Base-by-base conservation (phyloP, 306 rosid species). In the Vigna reflexopilosa region DNA sequence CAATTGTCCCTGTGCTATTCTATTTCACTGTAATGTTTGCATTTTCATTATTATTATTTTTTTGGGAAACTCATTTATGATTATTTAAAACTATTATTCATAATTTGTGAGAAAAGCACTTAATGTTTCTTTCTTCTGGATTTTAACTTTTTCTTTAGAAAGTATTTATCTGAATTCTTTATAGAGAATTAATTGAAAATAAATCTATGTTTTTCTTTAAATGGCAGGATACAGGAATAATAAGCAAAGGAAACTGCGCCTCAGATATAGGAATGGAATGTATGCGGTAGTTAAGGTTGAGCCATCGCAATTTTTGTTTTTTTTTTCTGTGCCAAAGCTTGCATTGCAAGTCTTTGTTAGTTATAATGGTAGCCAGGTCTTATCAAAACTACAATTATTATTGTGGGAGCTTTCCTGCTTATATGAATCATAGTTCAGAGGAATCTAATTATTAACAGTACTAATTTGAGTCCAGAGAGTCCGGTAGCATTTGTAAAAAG, bases 211-310 rank as follows among this genome's bases (percentile, higher is more conserved):
- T 26, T 19, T n/a, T 30, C 5, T 48, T 2, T 1, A 28, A 16
- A 32, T 28, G 15, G 1, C 73, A 68, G 9, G 16, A 50, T 0
- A 32, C 16, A 32, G 34, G 34, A 36, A 49, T 49, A 67, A 32
- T 40, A 36, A 68, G 62, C 57, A 38, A 47, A 71, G 52, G 42
- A 50, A 82, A 13, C 57, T 7, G 70, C 73, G 67, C 72, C 72
- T 59, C 20, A 49, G 67, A 62, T 20, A 7, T 63, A 45, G 57
- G 51, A 34, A 57, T 67, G 57, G 51, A 34, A 57, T 67, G 69
- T 22, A 55, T 8, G 50, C 54, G 85, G 80, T 86, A n/a, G 96
- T 89, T 87, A 65, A 26, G 81, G 48, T 50, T 55, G 85, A 88
- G 79, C 80, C 64, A 80, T 88, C 91, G 72, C 72, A 61, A 68